Percentiles rank a stretch among this genome's conserved stretches.
Evolutionary conservation across 768 basidiomycete species (phyloP).

Genomic region (Suillus alpinus): DNA sequence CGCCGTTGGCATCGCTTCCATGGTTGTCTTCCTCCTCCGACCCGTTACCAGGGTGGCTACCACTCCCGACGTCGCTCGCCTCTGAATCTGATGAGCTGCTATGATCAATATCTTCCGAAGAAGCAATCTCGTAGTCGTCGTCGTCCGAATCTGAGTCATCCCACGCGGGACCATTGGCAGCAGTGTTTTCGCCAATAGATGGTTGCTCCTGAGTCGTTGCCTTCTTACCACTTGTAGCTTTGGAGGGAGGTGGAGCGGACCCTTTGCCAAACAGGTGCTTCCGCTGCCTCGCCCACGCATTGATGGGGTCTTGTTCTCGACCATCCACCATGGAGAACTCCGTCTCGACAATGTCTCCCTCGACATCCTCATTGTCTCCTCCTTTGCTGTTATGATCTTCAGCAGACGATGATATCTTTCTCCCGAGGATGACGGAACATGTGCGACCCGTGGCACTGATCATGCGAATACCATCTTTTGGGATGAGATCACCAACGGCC

Average conservation of each 20-base stretch:
- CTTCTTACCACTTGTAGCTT: constrained; percentile 6
- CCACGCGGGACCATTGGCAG: constrained; percentile 26
- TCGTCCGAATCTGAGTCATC: constrained; percentile 36
- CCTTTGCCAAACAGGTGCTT: constrained; percentile 52
- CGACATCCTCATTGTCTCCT: constrained; percentile 36
- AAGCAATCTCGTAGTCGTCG: constrained; percentile 32
- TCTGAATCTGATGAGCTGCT: constrained; percentile 40
- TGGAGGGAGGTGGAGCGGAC: not conserved
- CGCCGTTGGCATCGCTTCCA: constrained; percentile 32
- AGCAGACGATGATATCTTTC: constrained; percentile 23
- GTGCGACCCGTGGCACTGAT: constrained; percentile 66
- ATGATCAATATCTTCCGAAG: constrained; percentile 45
- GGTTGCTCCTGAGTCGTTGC: constrained; percentile 1
- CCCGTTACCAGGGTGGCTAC: constrained; percentile 21
- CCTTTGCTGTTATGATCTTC: not conserved
- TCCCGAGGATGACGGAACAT: constrained; percentile 56
- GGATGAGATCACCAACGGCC: constrained; percentile 55
- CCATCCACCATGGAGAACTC: constrained; percentile 74
- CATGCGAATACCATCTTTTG: constrained; percentile 50
- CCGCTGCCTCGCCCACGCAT: constrained; percentile 60
- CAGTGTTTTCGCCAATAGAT: constrained; percentile 5
- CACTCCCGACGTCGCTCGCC: constrained; percentile 22
- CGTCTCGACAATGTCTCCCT: constrained; percentile 52
- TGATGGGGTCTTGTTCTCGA: constrained; percentile 62
- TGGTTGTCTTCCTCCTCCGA: constrained; percentile 30